Conservation (phyloP, 2,329 filamentous ascomycete species). For the Pestalotiopsis sp. region DNA sequence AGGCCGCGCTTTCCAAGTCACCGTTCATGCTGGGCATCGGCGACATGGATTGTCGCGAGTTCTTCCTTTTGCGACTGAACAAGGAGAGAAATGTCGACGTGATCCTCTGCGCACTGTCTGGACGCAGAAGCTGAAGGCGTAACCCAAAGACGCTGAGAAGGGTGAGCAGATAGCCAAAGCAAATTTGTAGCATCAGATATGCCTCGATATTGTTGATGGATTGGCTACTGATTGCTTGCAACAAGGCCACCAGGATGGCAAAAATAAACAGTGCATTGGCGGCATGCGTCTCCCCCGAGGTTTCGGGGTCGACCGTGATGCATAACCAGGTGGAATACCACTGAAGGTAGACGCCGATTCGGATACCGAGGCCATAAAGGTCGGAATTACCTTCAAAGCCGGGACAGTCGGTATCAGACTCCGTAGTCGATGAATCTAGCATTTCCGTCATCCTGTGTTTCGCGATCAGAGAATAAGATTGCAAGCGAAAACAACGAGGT, state of each 20-base stretch:
- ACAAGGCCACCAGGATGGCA: background rate
- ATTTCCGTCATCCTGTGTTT: no score
- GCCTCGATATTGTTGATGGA: background rate
- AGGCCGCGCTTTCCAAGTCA: no score
- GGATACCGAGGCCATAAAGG: constrained; percentile 16
- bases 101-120: no score
- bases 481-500: no score
- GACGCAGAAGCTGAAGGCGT: no score
- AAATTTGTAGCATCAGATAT: background rate
- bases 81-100: no score
- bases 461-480: no score
- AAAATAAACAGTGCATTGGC: background rate
- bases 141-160: background rate
- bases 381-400: constrained; percentile 14
- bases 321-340: constrained; percentile 11
- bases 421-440: no score
- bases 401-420: no score
- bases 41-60: no score
- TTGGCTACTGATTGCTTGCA: background rate
- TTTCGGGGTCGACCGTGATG: constrained; percentile 7
- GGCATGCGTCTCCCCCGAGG: background rate
- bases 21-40: no score
- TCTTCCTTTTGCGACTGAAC: no score
- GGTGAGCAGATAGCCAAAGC: background rate
- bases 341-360: constrained; percentile 16